These are phyloP conservation scores for Chrysopogon serrulatus DNA, from an alignment of 176 grass and related monocot genomes.

Conservation along the genomic window DNA sequence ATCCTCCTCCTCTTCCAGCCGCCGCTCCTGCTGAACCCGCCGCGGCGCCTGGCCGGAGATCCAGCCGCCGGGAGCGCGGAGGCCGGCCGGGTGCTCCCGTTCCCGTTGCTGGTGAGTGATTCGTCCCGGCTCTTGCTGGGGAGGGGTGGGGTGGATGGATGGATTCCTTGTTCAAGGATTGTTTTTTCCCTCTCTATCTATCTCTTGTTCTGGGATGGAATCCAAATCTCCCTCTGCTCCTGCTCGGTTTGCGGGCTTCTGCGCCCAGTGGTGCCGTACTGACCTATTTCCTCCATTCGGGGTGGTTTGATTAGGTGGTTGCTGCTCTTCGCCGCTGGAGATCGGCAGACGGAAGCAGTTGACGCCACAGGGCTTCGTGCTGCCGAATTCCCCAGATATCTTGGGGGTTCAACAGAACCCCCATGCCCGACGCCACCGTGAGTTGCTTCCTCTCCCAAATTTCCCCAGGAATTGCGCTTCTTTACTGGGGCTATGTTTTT, in stretches of 20 bases:
- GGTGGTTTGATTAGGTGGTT: slow-evolving; percentile 6
- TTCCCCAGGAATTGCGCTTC: background rate
- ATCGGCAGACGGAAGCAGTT: background rate
- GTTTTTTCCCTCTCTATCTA: background rate
- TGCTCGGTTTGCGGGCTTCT: background rate
- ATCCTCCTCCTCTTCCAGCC: slow-evolving; percentile 20
- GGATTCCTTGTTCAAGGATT: background rate
- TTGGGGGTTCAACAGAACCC: background rate
- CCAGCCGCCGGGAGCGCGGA: background rate
- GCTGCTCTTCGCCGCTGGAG: background rate
- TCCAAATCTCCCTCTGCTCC: background rate
- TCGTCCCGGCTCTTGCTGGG: background rate
- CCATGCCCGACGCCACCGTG: slow-evolving; percentile 22
- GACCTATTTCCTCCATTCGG: background rate
- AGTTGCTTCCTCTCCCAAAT: slow-evolving; percentile 6
- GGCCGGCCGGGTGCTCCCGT: background rate
- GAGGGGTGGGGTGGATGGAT: background rate
- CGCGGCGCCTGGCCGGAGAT: background rate
- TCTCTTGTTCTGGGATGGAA: background rate
- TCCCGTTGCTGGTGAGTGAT: background rate
- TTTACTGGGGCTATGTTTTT: background rate
- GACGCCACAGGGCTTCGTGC: background rate
- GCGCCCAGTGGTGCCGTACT: background rate
- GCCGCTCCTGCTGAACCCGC: background rate
- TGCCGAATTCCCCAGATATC: background rate